Evolutionary conservation across 176 grass and related monocot species (phyloP), one percentile per base, ranked within the genome.

Genomic region (Ensete ventricosum): DNA sequence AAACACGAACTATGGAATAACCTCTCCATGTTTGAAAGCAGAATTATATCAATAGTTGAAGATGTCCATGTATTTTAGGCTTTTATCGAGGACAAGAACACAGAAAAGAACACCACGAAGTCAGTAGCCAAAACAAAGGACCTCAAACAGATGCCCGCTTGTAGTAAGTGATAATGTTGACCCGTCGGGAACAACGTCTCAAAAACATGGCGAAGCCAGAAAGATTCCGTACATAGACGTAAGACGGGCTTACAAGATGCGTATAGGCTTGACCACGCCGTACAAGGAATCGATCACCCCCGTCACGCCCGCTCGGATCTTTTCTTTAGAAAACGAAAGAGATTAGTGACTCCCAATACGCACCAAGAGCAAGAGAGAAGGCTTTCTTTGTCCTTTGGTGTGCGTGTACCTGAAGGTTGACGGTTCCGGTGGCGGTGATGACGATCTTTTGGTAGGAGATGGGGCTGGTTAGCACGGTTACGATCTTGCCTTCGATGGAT

Each of bases 381-480:
- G 48, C 14, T 24, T 8, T 23, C 13, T 14, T 17, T 17, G 2
- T 43, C 10, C 23, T 20, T 9, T 2, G 67, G 29, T 49, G 34
- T 9, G 49, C 14, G 1, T 70, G 6, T 70, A 77, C 75, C 75
- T 77, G 75, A 52, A 77, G 49, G 50, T 77, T 77, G 62, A 66
- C 75, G 26, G 60, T 66, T 65, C 75, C 75, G 2, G 62, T 53
- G 60, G 58, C 62, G 14, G 62, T 77, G 75, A 77, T 50, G 59
- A 77, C 1, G 75, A 77, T 77, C 50, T 77, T 77, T 12, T 77
- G 75, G 21, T 77, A 77, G 0, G 75, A 77, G 59, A 77, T 8
- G 43, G 59, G 22, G n/a, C 20, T 20, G 62, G 60, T 9, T 8
- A 77, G 62, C 9, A 11, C 26, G 0, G 48, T 52, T 52, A 67